Evolutionary conservation across 2,329 filamentous ascomycete species (phyloP).

Genomic region (Phialophora expanda): DNA sequence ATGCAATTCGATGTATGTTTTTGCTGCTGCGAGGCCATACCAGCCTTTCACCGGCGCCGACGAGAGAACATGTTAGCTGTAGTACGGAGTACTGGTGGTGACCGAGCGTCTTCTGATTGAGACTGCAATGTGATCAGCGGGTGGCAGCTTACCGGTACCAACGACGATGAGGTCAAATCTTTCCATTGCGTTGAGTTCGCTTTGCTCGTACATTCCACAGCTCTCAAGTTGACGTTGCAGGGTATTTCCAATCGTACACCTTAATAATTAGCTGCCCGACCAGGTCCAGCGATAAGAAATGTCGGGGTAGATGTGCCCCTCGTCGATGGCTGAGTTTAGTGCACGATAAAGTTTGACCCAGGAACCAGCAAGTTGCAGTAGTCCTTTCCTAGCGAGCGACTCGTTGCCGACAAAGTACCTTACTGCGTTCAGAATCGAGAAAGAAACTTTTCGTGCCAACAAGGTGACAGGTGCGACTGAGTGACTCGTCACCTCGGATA

Average conservation of each 20-base stretch:
- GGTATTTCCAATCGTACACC: background rate
- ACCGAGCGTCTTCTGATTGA: conserved; percentile 43
- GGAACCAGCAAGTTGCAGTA: background rate
- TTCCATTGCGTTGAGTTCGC: background rate
- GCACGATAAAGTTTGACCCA: background rate
- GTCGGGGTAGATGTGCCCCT: background rate
- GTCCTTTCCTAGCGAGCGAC: background rate
- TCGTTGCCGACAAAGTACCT: background rate
- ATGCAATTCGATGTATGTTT: conserved; percentile 65
- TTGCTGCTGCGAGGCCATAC: conserved; percentile 66
- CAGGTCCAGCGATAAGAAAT: background rate
- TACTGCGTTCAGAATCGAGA: too few relatives aligned
- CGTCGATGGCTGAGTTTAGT: background rate
- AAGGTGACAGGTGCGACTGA: background rate
- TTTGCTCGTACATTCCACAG: background rate
- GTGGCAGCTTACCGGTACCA: background rate
- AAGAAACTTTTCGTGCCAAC: background rate
- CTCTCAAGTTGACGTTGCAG: background rate
- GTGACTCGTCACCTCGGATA: background rate
- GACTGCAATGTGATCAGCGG: background rate
- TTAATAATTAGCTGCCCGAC: background rate
- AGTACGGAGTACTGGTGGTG: conserved; percentile 68
- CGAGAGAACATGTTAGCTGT: conserved; percentile 50
- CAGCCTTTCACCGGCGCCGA: conserved; percentile 46
- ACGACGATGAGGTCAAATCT: background rate